Base-by-base conservation (phyloP, 306 rosid genomes). In the Vigna radiata region DNA sequence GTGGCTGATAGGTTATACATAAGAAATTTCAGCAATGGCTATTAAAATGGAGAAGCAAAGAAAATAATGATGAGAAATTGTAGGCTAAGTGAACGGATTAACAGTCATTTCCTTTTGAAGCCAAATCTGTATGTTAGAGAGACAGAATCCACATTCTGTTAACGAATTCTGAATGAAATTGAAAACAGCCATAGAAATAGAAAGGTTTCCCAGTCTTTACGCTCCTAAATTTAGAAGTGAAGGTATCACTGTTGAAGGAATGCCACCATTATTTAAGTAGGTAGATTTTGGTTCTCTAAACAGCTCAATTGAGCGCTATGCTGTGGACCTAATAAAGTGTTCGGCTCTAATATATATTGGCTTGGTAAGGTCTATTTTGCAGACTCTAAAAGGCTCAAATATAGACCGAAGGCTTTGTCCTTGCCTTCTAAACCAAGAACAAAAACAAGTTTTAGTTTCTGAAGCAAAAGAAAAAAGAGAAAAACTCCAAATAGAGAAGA, bases 201-300 rank as follows among this genome's bases (percentile, higher is more conserved):
- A 25, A 72, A 18, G 89, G 88, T 43, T 78, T 25, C 6, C 85
- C 90, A 46, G 66, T 19, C 15, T 74, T 29, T 15, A 0, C 61
- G 87, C 49, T 66, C 21, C 83, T 83, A 81, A 76, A 72, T 79
- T 86, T 80, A 81, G 83, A 73, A 50, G 11, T 4, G 72, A 0
- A 17, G 3, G 6, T 1, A 78, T 68, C 36, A 19, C 13, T n/a
- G 29, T 21, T 56, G 3, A 73, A 21, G 27, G 25, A 15, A 25
- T 70, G 9, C 50, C 12, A 54, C 29, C 55, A 39, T 25, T 90
- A 87, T 85, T 14, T 83, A 85, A 83, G 72, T 56, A 12, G 1
- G 10, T 10, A 3, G 6, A 39, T 11, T 17, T 64, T 19, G 9
- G 7, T 36, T 46, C 37, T 39, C 23, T 18, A 4, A 23, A 8